Conservation (phyloP, 2,329 filamentous ascomycete species). For the Fusarium sp. region DNA sequence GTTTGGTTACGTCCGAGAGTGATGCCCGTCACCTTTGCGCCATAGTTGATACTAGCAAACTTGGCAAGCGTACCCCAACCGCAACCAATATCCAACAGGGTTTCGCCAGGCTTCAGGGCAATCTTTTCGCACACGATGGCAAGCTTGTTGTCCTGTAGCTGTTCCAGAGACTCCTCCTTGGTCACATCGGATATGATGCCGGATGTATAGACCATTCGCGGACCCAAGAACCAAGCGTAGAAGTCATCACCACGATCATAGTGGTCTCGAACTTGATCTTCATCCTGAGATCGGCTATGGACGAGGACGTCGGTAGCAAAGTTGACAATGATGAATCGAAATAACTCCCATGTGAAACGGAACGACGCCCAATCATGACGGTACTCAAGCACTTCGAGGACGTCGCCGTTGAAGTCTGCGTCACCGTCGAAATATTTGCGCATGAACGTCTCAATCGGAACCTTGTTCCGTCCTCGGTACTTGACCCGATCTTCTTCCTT, state of each 20-base stretch:
- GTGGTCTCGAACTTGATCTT: constrained; percentile 94
- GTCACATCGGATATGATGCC: constrained; percentile 88
- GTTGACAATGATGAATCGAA: constrained; percentile 84
- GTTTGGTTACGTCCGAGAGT: constrained; percentile 95
- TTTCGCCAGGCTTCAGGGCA: constrained; percentile 80
- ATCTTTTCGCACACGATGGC: constrained; percentile 95
- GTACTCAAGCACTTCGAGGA: constrained; percentile 87
- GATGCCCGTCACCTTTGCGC: constrained; percentile 83
- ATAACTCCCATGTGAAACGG: constrained; percentile 82
- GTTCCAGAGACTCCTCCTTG: constrained; percentile 86
- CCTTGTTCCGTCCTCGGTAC: constrained; percentile 80
- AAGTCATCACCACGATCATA: constrained; percentile 97
- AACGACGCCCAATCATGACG: constrained; percentile 96
- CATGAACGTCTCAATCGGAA: constrained; percentile 89
- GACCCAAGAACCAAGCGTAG: constrained; percentile 95
- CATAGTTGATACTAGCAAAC: constrained; percentile 90
- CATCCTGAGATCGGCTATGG: constrained; percentile 89
- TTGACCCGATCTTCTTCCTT: constrained; percentile 64
- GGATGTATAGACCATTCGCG: constrained; percentile 97
- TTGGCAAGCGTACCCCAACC: constrained; percentile 95
- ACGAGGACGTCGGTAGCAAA: constrained; percentile 89
- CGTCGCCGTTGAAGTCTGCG: constrained; percentile 92
- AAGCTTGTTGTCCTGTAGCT: constrained; percentile 97
- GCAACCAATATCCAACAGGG: constrained; percentile 90
- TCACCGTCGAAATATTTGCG: constrained; percentile 95